Base-by-base conservation (phyloP, 225 moss, liverwort and hornwort genomes). In the Marchantia paleacea region DNA sequence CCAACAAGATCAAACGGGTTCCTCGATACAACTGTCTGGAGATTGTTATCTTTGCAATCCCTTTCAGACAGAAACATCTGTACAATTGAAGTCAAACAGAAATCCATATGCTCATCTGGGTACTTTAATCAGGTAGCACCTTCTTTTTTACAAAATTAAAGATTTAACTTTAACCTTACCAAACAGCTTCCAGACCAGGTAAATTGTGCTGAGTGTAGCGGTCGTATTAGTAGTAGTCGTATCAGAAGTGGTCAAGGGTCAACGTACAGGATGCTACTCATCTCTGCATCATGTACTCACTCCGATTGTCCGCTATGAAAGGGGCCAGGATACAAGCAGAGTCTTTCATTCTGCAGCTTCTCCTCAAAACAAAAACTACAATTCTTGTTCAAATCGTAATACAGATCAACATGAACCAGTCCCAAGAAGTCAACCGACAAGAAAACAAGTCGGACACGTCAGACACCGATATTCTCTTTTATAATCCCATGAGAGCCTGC, bases 21-120 rank as follows among this genome's bases (percentile, higher is more conserved):
- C 75, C 75, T 60, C 8, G 47, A 47, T 58, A 54, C 39, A 31
- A 28, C 29, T n/a, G 75, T 60, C 60, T 31, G 15, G 39, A 55
- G 75, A 76, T 39, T 76, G 39, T 60, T 75, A 54, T 75, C 28
- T 55, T 75, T 60, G 75, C 75, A 60, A 39, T 76, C 75, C 55
- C 58, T 31, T 76, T 15, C 29, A 75, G 60, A 60, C 55, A 30
- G 20, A 47, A 39, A 60, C 9, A 60, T 76, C 11, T 60, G 20
- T 76, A 76, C 19, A 31, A 60, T 20, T 47, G 10, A 39, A 12
- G 39, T 19, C 58, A 25, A 52, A 60, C 57, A 58, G 19, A 47
- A 52, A 54, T 54, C 29, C 74, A 7, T 7, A 25, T 47, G 13
- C 58, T 39, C 54, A 31, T 75, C 75, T 76, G 29, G 6, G 15